phyloP scores from a whole-genome alignment of 371 early-diverging fungal species.

The Apophysomyces sp. region DNA sequence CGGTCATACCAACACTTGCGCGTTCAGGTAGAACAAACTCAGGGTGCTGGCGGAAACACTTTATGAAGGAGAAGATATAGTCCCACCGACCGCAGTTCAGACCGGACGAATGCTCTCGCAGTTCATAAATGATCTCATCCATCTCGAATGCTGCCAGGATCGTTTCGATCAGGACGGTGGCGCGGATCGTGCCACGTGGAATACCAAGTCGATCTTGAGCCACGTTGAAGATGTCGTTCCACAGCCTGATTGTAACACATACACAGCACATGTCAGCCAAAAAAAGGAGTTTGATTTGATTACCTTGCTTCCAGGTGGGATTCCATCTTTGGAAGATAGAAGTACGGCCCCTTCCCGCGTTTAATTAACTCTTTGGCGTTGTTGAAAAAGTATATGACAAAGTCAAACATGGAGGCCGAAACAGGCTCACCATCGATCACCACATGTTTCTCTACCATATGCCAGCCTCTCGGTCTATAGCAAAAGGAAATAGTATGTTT shows the following conservation, averaged over 20 bases:
- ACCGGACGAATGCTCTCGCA: constrained; percentile 94
- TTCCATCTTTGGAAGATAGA: constrained; percentile 97
- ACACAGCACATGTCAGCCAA: neutral
- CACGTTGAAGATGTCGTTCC: constrained; percentile 95
- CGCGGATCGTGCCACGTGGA: constrained; percentile 95
- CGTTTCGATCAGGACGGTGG: constrained; percentile 95
- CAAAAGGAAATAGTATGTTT: too few relatives aligned
- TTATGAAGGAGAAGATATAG: constrained; percentile 96
- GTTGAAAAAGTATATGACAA: constrained; percentile 96
- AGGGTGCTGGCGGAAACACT: constrained; percentile 88
- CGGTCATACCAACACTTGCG: constrained; percentile 87
- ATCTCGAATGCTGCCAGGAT: constrained; percentile 96
- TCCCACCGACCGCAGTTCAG: constrained; percentile 99
- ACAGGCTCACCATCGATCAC: constrained; percentile 87
- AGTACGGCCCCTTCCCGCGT: constrained; percentile 94
- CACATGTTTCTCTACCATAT: constrained; percentile 93
- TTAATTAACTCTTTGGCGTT: constrained; percentile 81
- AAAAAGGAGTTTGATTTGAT: too few relatives aligned
- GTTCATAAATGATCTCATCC: constrained; percentile 98
- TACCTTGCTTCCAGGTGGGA: constrained; percentile 88
- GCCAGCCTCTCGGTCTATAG: constrained; percentile 94
- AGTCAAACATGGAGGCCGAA: constrained; percentile 94
- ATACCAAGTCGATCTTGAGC: constrained; percentile 88
- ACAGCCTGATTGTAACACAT: constrained; percentile 55
- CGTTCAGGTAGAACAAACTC: constrained; percentile 89